Conservation (phyloP, 2,329 filamentous ascomycete species). For the Metarhizium humberi region DNA sequence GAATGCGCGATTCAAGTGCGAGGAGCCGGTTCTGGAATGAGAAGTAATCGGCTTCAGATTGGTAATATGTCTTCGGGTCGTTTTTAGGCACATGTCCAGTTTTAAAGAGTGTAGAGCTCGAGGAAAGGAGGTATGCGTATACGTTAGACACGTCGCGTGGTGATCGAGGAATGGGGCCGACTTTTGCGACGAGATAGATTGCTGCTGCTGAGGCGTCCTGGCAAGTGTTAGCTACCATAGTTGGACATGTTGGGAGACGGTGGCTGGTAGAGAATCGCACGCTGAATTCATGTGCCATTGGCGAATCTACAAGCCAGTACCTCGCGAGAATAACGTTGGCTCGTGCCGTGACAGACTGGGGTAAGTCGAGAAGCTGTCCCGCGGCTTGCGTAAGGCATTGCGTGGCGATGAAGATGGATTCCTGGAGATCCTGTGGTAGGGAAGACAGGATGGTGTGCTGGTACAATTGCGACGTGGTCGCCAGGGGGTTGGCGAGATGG, state of each 20-base stretch:
- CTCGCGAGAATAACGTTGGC: slow-evolving; percentile 75
- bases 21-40: slow-evolving; percentile 55
- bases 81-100: slow-evolving; percentile 21
- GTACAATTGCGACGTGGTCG: slow-evolving; percentile 61
- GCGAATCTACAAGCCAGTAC: slow-evolving; percentile 60
- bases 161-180: slow-evolving; percentile 66
- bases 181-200: slow-evolving; percentile 74
- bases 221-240: neutral
- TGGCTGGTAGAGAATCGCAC: slow-evolving; percentile 20
- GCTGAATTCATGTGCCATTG: slow-evolving; percentile 49
- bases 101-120: slow-evolving; percentile 45
- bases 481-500: slow-evolving; percentile 62
- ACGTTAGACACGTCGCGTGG: slow-evolving; percentile 76
- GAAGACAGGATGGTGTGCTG: slow-evolving; percentile 43
- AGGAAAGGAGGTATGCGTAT: slow-evolving; percentile 69
- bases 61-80: slow-evolving; percentile 51
- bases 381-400: slow-evolving; percentile 69
- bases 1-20: slow-evolving; percentile 65
- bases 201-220: slow-evolving; percentile 75
- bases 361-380: slow-evolving; percentile 71
- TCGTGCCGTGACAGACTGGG: slow-evolving; percentile 77
- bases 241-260: neutral
- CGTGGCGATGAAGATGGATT: slow-evolving; percentile 61
- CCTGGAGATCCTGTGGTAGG: slow-evolving; percentile 60
- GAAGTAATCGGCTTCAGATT: slow-evolving; percentile 66